Conservation (phyloP, 2,329 filamentous ascomycete genomes). For the Stylonectria norvegica region DNA sequence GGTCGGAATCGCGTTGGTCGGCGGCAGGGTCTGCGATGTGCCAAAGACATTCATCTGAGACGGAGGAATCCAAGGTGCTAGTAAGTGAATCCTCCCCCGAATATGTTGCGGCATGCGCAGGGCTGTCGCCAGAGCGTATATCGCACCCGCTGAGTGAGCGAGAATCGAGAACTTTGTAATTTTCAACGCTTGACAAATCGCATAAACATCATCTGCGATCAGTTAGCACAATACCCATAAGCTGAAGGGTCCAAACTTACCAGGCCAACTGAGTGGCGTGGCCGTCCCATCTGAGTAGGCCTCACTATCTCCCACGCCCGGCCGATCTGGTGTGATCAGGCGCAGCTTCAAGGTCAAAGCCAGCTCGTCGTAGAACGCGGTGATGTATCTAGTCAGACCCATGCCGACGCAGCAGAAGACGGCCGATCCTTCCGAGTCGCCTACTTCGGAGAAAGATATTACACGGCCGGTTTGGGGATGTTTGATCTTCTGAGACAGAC, state of each 20-base stretch:
- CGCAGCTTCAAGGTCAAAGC: constrained; percentile 83
- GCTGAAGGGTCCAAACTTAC: constrained; percentile 47
- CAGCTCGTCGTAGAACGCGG: constrained; percentile 94
- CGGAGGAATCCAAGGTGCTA: constrained; percentile 96
- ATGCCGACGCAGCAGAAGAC: constrained; percentile 98
- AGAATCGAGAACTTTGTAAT: constrained; percentile 96
- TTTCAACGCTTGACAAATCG: constrained; percentile 86
- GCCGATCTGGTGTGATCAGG: constrained; percentile 89
- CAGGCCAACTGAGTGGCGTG: constrained; percentile 90
- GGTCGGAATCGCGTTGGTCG: constrained; percentile 82
- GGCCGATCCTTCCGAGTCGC: constrained; percentile 84
- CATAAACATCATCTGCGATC: constrained; percentile 70
- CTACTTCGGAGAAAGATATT: constrained; percentile 96
- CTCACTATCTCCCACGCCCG: constrained; percentile 90
- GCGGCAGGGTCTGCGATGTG: constrained; percentile 68
- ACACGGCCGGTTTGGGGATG: constrained; percentile 82
- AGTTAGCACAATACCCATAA: constrained; percentile 25
- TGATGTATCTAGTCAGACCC: constrained; percentile 93
- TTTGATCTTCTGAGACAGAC: constrained; percentile 81
- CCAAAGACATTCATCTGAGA: constrained; percentile 84
- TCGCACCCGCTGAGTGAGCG: constrained; percentile 94
- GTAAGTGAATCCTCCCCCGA: constrained; percentile 85
- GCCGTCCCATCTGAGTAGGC: constrained; percentile 76
- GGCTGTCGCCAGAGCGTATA: constrained; percentile 93
- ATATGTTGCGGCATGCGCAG: constrained; percentile 95